Conservation (phyloP, 371 early-diverging fungal species). For the Coemansia sp. region DNA sequence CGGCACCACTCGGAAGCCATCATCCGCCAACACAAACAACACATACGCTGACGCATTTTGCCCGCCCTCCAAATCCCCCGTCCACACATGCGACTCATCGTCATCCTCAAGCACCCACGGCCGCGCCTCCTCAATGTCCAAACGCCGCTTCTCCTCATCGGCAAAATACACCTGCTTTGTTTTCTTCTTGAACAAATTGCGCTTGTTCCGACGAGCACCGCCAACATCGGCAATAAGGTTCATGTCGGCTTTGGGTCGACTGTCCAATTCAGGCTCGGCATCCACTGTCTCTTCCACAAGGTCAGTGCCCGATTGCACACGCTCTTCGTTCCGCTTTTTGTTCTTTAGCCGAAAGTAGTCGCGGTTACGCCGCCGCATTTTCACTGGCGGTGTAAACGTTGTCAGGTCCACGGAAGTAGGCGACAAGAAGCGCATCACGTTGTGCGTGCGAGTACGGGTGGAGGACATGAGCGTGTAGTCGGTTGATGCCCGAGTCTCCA, state of each 20-base stretch:
- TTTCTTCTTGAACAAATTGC: conserved; percentile 79
- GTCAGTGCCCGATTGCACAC: conserved; percentile 4
- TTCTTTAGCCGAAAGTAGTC: conserved; percentile 47
- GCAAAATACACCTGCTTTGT: conserved; percentile 76
- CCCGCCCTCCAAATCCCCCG: conserved; percentile 77
- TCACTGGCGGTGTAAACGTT: conserved; percentile 65
- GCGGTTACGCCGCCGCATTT: conserved; percentile 60
- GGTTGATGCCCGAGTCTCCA: conserved; percentile 49
- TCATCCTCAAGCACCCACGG: conserved; percentile 82
- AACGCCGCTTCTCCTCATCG: conserved; percentile 67
- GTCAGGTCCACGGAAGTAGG: conserved; percentile 57
- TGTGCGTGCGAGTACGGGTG: conserved; percentile 55
- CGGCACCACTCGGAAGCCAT: conserved; percentile 84
- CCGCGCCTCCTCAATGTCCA: conserved; percentile 68
- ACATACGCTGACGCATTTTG: conserved; percentile 69
- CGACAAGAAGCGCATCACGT: conserved; percentile 68
- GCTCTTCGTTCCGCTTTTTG: conserved; percentile 42
- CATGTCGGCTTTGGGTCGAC: conserved; percentile 66
- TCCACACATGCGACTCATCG: conserved; percentile 65
- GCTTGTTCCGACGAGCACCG: conserved; percentile 74
- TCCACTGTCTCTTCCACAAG: conserved; percentile 24
- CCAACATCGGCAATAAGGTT: conserved; percentile 76
- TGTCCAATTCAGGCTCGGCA: conserved; percentile 14
- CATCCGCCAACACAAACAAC: conserved; percentile 75
- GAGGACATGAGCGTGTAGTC: conserved; percentile 66